Percentiles rank a stretch among this genome's conserved stretches.
These are phyloP conservation scores for Astrocystis sublimbata DNA, from an alignment of 495 filamentous ascomycete species.

Conservation along the genomic window DNA sequence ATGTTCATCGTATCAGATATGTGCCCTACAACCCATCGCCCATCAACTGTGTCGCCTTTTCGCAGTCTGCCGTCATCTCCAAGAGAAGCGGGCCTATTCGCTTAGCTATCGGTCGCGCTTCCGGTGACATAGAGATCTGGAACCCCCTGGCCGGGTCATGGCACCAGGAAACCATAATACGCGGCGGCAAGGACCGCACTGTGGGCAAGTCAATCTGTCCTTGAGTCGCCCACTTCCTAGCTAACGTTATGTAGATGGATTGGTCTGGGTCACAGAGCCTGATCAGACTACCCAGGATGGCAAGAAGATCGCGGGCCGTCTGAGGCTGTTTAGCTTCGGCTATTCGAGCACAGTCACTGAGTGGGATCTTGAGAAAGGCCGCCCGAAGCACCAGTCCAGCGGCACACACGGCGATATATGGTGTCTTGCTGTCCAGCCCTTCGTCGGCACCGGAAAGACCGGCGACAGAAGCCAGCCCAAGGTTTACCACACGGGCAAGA, in stretches of 20 bases:
- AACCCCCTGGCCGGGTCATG: constrained; percentile 83
- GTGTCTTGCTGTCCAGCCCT: constrained; percentile 90
- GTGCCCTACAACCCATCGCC: constrained; percentile 90
- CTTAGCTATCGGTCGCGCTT: constrained; percentile 87
- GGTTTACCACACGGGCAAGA: constrained; percentile 52
- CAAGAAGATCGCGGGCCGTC: constrained; percentile 63
- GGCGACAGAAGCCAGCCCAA: constrained; percentile 23
- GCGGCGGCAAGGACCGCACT: constrained; percentile 73
- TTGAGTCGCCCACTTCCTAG: neutral
- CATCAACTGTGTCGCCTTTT: constrained; percentile 94
- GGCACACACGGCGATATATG: constrained; percentile 96
- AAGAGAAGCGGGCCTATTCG: constrained; percentile 58
- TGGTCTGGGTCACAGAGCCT: constrained; percentile 90
- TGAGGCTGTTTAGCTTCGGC: constrained; percentile 94
- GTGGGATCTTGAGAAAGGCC: constrained; percentile 82
- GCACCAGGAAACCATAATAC: constrained; percentile 84
- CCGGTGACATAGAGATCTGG: constrained; percentile 98
- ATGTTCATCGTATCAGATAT: constrained; percentile 96
- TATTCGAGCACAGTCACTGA: constrained; percentile 90
- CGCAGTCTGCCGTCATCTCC: constrained; percentile 69
- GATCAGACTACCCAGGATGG: constrained; percentile 63
- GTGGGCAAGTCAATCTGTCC: constrained; percentile 11
- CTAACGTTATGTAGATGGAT: constrained; percentile 71
- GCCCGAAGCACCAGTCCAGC: constrained; percentile 75
- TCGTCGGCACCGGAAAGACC: constrained; percentile 20